A percentile compares a stretch with the other conserved stretches of the same genome.
Evolutionary conservation across 331 rosid species (phyloP).

Genomic region (Rhamnella rubrinervis): DNA sequence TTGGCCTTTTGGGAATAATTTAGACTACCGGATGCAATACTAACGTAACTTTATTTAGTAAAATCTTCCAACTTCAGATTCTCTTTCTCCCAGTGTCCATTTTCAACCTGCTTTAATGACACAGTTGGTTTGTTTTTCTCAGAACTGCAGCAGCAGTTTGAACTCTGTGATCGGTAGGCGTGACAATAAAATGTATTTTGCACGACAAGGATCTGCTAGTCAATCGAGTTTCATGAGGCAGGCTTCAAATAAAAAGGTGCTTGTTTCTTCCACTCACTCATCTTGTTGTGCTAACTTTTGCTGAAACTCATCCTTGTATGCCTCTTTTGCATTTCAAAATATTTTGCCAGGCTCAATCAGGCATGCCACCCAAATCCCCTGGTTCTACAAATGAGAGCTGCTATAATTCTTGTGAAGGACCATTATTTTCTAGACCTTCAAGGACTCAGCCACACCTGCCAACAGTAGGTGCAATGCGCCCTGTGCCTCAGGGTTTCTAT

Average conservation of each 20-base stretch:
- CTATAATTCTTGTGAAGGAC: constrained; percentile 38
- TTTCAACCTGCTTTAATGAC: constrained; percentile 6
- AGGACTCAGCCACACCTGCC: constrained; percentile 17
- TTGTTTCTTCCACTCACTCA: neutral
- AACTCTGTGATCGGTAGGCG: constrained; percentile 54
- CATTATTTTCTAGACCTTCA: constrained; percentile 61
- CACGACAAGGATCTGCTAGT: constrained; percentile 64
- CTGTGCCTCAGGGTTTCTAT: constrained; percentile 23
- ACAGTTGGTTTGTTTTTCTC: constrained; percentile 14
- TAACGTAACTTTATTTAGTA: neutral
- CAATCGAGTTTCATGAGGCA: constrained; percentile 67
- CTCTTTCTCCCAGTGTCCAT: neutral
- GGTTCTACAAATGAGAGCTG: constrained; percentile 36
- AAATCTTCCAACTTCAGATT: neutral
- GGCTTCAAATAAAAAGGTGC: constrained; percentile 45
- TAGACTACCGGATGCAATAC: neutral
- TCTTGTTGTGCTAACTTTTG: constrained; percentile 8
- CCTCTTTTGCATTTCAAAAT: neutral
- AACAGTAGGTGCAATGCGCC: constrained; percentile 24
- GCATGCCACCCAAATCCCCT: constrained; percentile 32
- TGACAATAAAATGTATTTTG: constrained; percentile 57
- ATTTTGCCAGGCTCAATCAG: constrained; percentile 22
- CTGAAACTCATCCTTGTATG: neutral
- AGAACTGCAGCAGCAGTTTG: constrained; percentile 66
- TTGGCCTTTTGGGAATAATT: neutral